Conservation (phyloP, 768 basidiomycete genomes). For the Cystobasidium onofrii region DNA sequence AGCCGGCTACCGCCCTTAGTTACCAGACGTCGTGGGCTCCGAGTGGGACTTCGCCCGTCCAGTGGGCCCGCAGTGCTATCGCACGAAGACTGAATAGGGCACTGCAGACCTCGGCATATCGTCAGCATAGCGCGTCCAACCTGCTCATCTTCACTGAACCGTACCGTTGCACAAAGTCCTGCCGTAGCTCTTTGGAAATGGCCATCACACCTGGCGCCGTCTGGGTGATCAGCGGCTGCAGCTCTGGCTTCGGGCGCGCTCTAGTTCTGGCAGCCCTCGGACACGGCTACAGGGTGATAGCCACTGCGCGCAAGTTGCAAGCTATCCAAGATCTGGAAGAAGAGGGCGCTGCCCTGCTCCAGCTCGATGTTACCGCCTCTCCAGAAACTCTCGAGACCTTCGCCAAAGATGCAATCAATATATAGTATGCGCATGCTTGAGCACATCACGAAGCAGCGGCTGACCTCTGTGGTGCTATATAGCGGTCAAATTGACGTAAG, state of each 20-base stretch:
- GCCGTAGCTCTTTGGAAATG: not conserved
- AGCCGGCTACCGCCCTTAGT: too few species aligned
- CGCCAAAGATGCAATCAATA: conserved; percentile 44
- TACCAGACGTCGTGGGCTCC: too few species aligned
- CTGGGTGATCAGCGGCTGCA: conserved; percentile 16
- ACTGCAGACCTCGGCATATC: too few species aligned
- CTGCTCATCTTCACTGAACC: too few species aligned
- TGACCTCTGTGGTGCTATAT: not conserved
- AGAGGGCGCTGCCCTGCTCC: conserved; percentile 36
- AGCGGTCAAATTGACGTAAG: conserved; percentile 16
- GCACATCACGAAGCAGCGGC: not conserved
- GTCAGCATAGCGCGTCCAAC: too few species aligned
- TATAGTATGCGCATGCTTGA: conserved; percentile 34
- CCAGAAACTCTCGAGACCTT: conserved; percentile 44
- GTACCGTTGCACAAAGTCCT: too few species aligned
- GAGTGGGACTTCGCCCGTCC: too few species aligned
- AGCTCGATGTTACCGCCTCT: conserved; percentile 48
- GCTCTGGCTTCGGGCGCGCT: conserved; percentile 19
- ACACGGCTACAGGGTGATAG: not conserved
- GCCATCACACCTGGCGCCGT: not conserved
- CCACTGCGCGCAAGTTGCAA: conserved; percentile 16
- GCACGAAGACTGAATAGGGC: too few species aligned
- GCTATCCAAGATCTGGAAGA: not conserved
- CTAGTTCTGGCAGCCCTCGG: conserved; percentile 9
- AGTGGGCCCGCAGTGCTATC: too few species aligned